Percentiles rank a stretch among this genome's conserved stretches.
Evolutionary conservation across 768 basidiomycete species (phyloP).

Genomic region (Dentipellis fragilis): DNA sequence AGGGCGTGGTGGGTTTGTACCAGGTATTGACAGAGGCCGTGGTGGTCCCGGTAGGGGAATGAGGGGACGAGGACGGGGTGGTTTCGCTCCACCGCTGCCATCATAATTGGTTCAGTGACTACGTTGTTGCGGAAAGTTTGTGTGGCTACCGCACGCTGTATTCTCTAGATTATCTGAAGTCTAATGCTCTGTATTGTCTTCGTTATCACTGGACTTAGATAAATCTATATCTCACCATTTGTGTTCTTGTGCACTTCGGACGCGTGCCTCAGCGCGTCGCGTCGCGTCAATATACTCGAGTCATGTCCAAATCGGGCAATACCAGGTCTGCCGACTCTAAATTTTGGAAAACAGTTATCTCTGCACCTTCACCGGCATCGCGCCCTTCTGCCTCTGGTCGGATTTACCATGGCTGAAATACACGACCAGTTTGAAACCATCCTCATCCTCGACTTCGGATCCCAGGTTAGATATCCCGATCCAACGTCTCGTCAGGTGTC

Average conservation of each 20-base stretch:
- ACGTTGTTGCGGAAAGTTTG: neutral
- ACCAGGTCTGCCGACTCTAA: neutral
- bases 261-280: neutral
- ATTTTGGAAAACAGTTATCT: neutral
- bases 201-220: no score
- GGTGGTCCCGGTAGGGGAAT: conserved; percentile 9
- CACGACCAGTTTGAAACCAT: conserved; percentile 95
- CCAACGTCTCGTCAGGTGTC: no score
- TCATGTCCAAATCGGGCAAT: conserved; percentile 1
- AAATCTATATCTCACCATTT: no score
- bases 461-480: conserved; percentile 50
- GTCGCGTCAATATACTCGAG: neutral
- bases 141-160: no score
- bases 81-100: neutral
- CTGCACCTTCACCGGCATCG: neutral
- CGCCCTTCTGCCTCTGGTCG: neutral
- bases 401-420: conserved; percentile 62
- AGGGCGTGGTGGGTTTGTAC: conserved; percentile 24
- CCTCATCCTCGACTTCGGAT: conserved; percentile 94
- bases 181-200: no score
- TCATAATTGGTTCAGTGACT: conserved; percentile 2
- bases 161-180: no score
- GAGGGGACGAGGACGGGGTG: neutral
- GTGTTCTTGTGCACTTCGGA: no score
- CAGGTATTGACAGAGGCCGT: conserved; percentile 21